Conservation (phyloP, 2,329 filamentous ascomycete genomes). For the Sporothrix variecibatus region DNA sequence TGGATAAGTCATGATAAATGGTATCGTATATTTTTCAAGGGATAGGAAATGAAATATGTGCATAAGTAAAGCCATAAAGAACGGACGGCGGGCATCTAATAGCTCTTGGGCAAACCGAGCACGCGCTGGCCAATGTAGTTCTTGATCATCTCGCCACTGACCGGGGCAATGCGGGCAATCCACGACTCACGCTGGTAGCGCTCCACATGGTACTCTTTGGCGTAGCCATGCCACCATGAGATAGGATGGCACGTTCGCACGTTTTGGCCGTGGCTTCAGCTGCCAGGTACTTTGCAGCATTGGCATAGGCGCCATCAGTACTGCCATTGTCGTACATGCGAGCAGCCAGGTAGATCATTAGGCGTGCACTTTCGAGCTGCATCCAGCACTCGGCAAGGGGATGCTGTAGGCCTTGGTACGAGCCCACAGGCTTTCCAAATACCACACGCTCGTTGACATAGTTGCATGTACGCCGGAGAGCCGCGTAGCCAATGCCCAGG, state of each 20-base stretch:
- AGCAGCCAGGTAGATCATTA: constrained; percentile 67
- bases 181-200: constrained; percentile 64
- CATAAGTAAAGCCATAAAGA: too few relatives aligned
- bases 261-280: constrained; percentile 65
- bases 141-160: constrained; percentile 73
- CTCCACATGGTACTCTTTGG: constrained; percentile 66
- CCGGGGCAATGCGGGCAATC: constrained; percentile 64
- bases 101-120: constrained; percentile 66
- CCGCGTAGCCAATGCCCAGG: constrained; percentile 76
- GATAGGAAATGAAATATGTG: neutral
- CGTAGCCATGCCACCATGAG: constrained; percentile 66
- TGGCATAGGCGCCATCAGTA: constrained; percentile 34
- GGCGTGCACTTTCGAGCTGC: constrained; percentile 64
- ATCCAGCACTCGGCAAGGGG: constrained; percentile 67
- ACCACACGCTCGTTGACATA: constrained; percentile 69
- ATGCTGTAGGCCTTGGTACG: constrained; percentile 67
- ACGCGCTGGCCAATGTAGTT: constrained; percentile 72
- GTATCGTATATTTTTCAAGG: too few relatives aligned
- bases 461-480: constrained; percentile 59
- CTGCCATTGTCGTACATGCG: constrained; percentile 56
- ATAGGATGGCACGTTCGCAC: constrained; percentile 62
- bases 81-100: too few relatives aligned
- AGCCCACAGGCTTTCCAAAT: constrained; percentile 64
- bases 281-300: constrained; percentile 71
- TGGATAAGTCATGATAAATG: too few relatives aligned